A percentile compares a stretch with the other conserved stretches of the same genome.
phyloP scores from a whole-genome alignment of 805 yeast genomes.

The Schwanniomyces polymorphus region DNA sequence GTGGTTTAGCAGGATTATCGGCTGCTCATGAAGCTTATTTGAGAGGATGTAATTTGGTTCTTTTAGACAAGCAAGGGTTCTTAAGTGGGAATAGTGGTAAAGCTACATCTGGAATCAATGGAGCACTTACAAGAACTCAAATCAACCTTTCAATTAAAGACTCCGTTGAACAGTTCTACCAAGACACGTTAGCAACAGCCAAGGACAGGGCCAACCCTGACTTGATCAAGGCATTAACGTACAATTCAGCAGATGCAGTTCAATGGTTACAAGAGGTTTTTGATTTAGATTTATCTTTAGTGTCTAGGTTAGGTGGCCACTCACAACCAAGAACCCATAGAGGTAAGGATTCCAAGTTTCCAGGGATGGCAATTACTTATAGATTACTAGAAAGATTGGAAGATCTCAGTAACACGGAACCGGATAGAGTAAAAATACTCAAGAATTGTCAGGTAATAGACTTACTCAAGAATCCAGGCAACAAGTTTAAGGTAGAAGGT shows the following conservation, averaged over 20 bases:
- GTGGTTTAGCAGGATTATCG: constrained; percentile 63
- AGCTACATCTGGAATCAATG: constrained; percentile 71
- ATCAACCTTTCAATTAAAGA: constrained; percentile 49
- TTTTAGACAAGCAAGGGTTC: constrained; percentile 60
- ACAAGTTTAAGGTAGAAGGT: constrained; percentile 22
- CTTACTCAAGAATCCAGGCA: constrained; percentile 32
- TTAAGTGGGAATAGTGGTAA: constrained; percentile 67
- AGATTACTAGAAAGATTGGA: constrained; percentile 52
- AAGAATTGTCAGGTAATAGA: constrained; percentile 45
- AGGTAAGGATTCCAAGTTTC: constrained; percentile 64
- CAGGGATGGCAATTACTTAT: constrained; percentile 66
- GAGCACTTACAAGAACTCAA: constrained; percentile 70
- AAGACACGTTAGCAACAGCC: constrained; percentile 70
- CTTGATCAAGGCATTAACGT: constrained; percentile 59
- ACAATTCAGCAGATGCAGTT: constrained; percentile 65
- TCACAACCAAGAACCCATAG: constrained; percentile 80
- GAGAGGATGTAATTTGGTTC: constrained; percentile 52
- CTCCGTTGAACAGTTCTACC: constrained; percentile 55
- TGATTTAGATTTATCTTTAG: constrained; percentile 60
- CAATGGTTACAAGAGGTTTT: constrained; percentile 71
- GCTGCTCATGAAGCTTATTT: constrained; percentile 59
- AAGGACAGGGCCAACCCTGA: constrained; percentile 57
- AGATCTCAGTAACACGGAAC: constrained; percentile 43
- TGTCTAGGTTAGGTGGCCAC: constrained; percentile 82
- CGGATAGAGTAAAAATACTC: constrained; percentile 41